Evolutionary conservation across 2,329 filamentous ascomycete species (phyloP), one percentile per base, ranked within the genome.

Genomic region (Epichloe gansuensis): DNA sequence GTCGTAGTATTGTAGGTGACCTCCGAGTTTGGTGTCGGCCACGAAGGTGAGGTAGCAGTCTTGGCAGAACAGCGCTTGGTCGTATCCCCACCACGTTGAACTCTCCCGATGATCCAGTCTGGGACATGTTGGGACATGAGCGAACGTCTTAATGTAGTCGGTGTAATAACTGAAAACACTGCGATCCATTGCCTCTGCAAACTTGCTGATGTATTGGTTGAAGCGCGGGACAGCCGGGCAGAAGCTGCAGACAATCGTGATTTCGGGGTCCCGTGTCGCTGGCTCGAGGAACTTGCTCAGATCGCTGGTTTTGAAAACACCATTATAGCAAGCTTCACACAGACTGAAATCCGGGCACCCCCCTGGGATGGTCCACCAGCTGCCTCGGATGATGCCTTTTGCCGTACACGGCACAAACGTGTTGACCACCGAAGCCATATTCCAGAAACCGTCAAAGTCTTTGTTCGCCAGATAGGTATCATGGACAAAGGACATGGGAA

Each of bases 1-100:
- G 1, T 48, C 58, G 13, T 64, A 62, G 41, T 68, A 53, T 0
- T 60, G 58, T 21, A 68, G 52, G 0, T 53, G 49, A 1, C 44
- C 40, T 2, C 61, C 63, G 0, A 69, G 55, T 0, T 56, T 21
- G 1, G 66, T 66, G 12, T 63, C 57, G 5, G 47, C 47, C 3
- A 67, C 58, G 27, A 68, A 64, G 13, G 52, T 57, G 15, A 63
- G 34, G 43, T 65, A 67, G 53, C 68, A 71, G 45, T 65, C 60
- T 4, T 65, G 54, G 17, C 68, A 71, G 6, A 66, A 62, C 5
- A 66, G 53, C 2, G 59, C 62, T 5, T 65, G 63, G 2, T 51
- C 53, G 52, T 67, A 67, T 25, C 67, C 68, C 59, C 64, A 69
- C 67, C 67, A 70, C 12, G 21, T 58, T 2, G 56, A 54, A 25